Conservation (phyloP, 176 grass and related monocot genomes). For the Cymbopogon citratus region DNA sequence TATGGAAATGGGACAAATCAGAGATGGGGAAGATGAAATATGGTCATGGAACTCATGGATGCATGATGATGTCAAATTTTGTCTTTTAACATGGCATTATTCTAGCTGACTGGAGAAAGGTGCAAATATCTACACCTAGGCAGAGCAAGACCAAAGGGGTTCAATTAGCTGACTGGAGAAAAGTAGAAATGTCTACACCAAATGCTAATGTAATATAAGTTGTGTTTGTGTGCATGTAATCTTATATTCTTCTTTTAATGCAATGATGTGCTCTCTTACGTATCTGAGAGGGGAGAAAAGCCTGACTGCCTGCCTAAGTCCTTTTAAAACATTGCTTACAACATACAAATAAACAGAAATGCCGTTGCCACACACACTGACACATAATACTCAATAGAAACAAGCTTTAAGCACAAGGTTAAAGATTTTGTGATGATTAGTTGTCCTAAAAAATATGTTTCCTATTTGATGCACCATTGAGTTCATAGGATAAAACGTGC, state of each 20-base stretch:
- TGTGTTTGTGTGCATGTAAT: background rate
- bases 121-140: background rate
- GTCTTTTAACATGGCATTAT: background rate
- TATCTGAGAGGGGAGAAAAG: background rate
- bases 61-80: background rate
- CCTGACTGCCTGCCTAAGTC: background rate
- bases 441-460: background rate
- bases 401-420: background rate
- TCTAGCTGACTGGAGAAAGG: background rate
- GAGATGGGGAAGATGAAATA: background rate
- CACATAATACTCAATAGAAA: background rate
- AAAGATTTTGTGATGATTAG: slow-evolving; percentile 11
- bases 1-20: background rate
- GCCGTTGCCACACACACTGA: background rate
- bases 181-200: background rate
- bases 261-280: background rate
- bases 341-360: background rate
- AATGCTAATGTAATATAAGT: background rate
- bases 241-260: background rate
- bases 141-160: background rate
- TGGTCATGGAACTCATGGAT: background rate
- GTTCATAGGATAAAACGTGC: slow-evolving; percentile 19
- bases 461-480: background rate
- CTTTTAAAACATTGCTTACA: background rate
- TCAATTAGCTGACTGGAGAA: background rate